Evolutionary conservation across 306 rosid genomes (phyloP).

Genomic region (Erythrophleum fordii): DNA sequence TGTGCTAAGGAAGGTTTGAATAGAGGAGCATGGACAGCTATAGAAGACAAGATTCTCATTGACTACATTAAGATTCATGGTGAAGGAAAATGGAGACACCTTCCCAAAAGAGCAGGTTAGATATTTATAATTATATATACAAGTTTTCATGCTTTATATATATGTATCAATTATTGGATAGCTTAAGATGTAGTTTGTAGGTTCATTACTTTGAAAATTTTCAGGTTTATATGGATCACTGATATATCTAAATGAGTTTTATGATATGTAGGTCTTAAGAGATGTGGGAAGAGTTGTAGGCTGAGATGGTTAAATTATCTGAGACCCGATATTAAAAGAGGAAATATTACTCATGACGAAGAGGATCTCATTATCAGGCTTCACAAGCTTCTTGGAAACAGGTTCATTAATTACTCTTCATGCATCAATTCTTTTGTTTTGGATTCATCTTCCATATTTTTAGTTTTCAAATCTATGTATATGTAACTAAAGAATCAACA

Average conservation of each 20-base stretch:
- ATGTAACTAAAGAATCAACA: not conserved
- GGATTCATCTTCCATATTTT: not conserved
- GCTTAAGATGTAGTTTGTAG: not conserved
- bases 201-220: not conserved
- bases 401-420: not conserved
- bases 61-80: slow-evolving; percentile 50
- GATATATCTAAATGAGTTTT: not conserved
- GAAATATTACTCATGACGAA: slow-evolving; percentile 38
- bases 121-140: not conserved
- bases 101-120: slow-evolving; percentile 59
- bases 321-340: slow-evolving; percentile 45
- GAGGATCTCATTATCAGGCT: slow-evolving; percentile 46
- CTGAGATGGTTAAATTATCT: slow-evolving; percentile 49
- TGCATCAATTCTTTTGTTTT: not conserved
- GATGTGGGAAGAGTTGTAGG: slow-evolving; percentile 52
- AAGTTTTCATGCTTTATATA: not conserved
- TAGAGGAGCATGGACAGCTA: slow-evolving; percentile 63
- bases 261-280: slow-evolving; percentile 38
- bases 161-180: no score
- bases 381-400: slow-evolving; percentile 43
- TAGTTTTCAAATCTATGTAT: not conserved
- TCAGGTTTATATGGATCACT: not conserved
- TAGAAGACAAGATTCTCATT: slow-evolving; percentile 51
- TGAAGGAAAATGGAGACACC: slow-evolving; percentile 57
- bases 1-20: slow-evolving; percentile 55